Evolutionary conservation across 129 eudicot genomes (phyloP).

Genomic region (Lonicera japonica): DNA sequence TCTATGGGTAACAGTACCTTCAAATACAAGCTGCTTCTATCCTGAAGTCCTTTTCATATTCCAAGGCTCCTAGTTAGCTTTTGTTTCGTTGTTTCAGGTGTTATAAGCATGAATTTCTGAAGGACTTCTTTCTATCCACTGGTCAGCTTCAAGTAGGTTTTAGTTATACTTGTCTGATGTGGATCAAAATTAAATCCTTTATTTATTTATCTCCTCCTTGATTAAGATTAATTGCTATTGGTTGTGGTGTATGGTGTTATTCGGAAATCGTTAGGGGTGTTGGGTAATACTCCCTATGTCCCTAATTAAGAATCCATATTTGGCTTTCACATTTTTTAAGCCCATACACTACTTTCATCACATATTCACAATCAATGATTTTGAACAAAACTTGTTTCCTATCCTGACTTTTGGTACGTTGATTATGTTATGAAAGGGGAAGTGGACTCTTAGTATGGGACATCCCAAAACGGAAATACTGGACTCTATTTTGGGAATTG

Average conservation of each 20-base stretch:
- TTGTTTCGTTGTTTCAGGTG: conserved; percentile 40
- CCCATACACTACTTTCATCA: too few relatives aligned
- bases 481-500: too few relatives aligned
- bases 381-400: too few relatives aligned
- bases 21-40: background rate
- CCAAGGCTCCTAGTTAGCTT: background rate
- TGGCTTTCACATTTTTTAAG: too few relatives aligned
- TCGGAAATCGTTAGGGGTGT: background rate
- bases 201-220: conserved; percentile 1
- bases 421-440: too few relatives aligned
- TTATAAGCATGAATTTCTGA: conserved; percentile 84
- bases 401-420: too few relatives aligned
- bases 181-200: background rate
- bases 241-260: background rate
- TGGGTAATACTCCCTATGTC: too few relatives aligned
- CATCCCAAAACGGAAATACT: too few relatives aligned
- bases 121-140: conserved; percentile 75
- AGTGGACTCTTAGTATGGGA: too few relatives aligned
- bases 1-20: background rate
- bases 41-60: background rate
- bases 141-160: conserved; percentile 83
- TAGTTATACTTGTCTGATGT: conserved; percentile 1
- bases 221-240: background rate
- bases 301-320: too few relatives aligned
- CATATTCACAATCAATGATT: too few relatives aligned